Conservation (phyloP, 805 yeast species). For the Suhomyces tanzawaensis region DNA sequence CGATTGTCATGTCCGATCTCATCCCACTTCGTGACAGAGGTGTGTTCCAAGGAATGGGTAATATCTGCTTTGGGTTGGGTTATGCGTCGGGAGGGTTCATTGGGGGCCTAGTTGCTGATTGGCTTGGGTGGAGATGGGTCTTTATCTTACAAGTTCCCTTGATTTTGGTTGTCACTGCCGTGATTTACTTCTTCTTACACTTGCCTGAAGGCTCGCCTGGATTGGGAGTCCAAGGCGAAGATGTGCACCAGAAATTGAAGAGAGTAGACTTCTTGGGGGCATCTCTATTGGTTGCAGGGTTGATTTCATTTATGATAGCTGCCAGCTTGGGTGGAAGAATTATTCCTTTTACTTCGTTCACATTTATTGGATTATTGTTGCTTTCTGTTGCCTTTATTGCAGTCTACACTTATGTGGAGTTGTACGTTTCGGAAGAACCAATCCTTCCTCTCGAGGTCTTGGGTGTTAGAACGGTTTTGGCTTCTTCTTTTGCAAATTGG, state of each 20-base stretch:
- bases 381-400: conserved; percentile 34
- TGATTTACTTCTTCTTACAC: conserved; percentile 37
- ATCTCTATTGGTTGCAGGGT: conserved; percentile 51
- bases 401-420: conserved; percentile 52
- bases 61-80: conserved; percentile 74
- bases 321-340: conserved; percentile 66
- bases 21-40: conserved; percentile 78
- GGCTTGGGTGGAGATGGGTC: conserved; percentile 50
- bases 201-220: conserved; percentile 59
- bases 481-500: conserved; percentile 68
- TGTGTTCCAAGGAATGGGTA: conserved; percentile 77
- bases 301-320: conserved; percentile 59
- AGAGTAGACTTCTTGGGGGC: conserved; percentile 72
- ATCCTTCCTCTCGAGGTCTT: conserved; percentile 63
- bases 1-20: conserved; percentile 74
- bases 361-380: conserved; percentile 34
- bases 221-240: conserved; percentile 47
- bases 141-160: conserved; percentile 41
- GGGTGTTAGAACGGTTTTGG: conserved; percentile 55
- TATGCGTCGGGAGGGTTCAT: conserved; percentile 44
- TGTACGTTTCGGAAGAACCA: conserved; percentile 56
- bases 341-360: conserved; percentile 44
- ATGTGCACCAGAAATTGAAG: conserved; percentile 46
- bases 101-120: conserved; percentile 56
- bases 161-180: conserved; percentile 41